A percentile compares a stretch with the other conserved stretches of the same genome.
Conservation (phyloP, 192 early-diverging fungal species). For the Coemansia sp. region DNA sequence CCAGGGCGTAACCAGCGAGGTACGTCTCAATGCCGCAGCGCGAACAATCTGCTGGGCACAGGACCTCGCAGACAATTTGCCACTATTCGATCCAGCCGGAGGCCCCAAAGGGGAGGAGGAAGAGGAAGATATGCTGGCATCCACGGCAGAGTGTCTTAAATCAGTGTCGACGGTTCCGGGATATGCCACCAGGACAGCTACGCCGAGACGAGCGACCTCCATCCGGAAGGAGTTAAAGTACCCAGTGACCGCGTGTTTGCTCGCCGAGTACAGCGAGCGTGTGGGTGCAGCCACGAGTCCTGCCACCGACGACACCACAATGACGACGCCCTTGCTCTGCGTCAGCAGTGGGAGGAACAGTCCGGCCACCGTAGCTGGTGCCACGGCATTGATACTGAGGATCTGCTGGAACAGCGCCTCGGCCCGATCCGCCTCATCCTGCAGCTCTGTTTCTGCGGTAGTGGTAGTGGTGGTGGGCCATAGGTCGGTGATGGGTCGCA, state of each 20-base stretch:
- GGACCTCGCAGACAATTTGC: constrained; percentile 60
- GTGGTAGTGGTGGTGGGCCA: constrained; percentile 34
- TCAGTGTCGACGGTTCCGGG: constrained; percentile 81
- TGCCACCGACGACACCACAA: constrained; percentile 78
- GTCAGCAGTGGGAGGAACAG: constrained; percentile 62
- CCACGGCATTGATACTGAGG: constrained; percentile 63
- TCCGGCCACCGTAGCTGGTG: constrained; percentile 58
- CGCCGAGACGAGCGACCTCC: constrained; percentile 64
- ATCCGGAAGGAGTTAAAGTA: constrained; percentile 84
- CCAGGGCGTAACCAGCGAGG: constrained; percentile 67
- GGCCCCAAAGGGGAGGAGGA: neutral
- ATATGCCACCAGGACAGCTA: constrained; percentile 68
- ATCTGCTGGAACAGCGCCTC: constrained; percentile 50
- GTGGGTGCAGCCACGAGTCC: constrained; percentile 77
- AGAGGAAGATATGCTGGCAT: constrained; percentile 39
- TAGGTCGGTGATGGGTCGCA: constrained; percentile 67
- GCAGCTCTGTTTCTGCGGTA: neutral
- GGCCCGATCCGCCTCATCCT: constrained; percentile 21
- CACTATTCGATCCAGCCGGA: constrained; percentile 52
- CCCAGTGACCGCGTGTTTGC: constrained; percentile 81
- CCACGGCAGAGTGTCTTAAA: constrained; percentile 68
- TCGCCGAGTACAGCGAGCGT: constrained; percentile 74
- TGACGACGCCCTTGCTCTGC: constrained; percentile 49
- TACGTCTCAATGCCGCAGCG: constrained; percentile 52
- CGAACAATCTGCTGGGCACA: constrained; percentile 70